Conservation (phyloP, 1,139 yeast genomes). For the Hyphopichia wangnamkhiaoensis region DNA sequence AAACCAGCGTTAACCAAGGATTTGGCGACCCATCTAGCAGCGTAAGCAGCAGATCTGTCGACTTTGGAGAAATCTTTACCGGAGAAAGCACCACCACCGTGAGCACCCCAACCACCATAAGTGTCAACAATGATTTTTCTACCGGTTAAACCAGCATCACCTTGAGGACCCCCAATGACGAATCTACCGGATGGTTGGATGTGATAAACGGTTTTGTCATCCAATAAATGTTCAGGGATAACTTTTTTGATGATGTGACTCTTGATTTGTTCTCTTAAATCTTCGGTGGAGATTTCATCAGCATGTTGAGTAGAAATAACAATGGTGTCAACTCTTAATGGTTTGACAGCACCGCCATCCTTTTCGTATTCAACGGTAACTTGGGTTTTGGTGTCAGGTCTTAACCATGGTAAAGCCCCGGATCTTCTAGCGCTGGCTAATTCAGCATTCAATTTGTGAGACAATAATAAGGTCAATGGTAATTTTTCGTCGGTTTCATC, state of each 20-base stretch:
- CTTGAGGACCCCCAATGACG: conserved; percentile 99
- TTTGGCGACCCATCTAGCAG: conserved; percentile 99
- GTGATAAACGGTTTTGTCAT: conserved; percentile 94
- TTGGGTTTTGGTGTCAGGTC: conserved; percentile 99
- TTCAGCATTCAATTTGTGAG: conserved; percentile 96
- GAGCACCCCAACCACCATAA: conserved; percentile 99
- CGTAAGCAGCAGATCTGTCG: conserved; percentile 99
- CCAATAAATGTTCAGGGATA: conserved; percentile 86
- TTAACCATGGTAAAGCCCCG: conserved; percentile 91
- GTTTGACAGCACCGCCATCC: conserved; percentile 93
- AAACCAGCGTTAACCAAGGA: conserved; percentile 92
- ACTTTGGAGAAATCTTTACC: conserved; percentile 99
- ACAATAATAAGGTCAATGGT: conserved; percentile 90
- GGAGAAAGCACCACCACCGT: conserved; percentile 99
- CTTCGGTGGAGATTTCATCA: conserved; percentile 91
- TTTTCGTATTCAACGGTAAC: conserved; percentile 95
- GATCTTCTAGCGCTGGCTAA: conserved; percentile 97
- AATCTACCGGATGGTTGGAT: conserved; percentile 99
- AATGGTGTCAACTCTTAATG: conserved; percentile 94
- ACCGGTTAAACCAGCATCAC: conserved; percentile 99
- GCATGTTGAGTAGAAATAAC: conserved; percentile 98
- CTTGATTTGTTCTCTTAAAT: conserved; percentile 74
- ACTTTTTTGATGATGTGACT: conserved; percentile 87
- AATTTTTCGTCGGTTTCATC: conserved; percentile 97
- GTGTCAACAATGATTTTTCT: conserved; percentile 99